Percentiles rank a stretch among this genome's conserved stretches.
Conservation (phyloP, 352 stramenopile genomes). For the Phytophthora sojae region DNA sequence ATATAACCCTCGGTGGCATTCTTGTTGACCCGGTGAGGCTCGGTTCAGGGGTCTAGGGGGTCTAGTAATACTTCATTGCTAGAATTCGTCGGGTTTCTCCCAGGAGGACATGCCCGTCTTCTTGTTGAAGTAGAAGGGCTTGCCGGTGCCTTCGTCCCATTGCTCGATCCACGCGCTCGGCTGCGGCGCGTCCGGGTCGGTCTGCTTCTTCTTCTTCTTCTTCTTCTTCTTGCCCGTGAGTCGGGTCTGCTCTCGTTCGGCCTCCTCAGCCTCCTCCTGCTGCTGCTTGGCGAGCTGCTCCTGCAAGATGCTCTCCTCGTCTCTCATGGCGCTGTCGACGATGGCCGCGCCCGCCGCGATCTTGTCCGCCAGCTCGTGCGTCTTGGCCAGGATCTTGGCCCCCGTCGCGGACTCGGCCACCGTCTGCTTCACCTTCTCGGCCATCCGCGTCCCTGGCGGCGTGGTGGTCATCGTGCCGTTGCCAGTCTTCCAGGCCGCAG, state of each 20-base stretch:
- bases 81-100: slow-evolving; percentile 81
- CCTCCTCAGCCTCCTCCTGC: slow-evolving; percentile 44
- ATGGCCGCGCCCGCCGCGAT: slow-evolving; percentile 68
- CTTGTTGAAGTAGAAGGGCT: slow-evolving; percentile 91
- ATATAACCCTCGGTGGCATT: too few species aligned
- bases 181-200: slow-evolving; percentile 21
- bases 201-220: slow-evolving; percentile 16
- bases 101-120: slow-evolving; percentile 83
- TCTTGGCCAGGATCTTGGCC: slow-evolving; percentile 72
- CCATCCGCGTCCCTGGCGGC: slow-evolving; percentile 54
- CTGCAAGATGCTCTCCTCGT: slow-evolving; percentile 68
- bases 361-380: slow-evolving; percentile 72
- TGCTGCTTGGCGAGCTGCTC: slow-evolving; percentile 69
- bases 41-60: too few species aligned
- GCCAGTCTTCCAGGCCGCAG: slow-evolving; percentile 75
- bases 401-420: slow-evolving; percentile 67
- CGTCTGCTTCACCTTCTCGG: slow-evolving; percentile 67
- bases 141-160: slow-evolving; percentile 77
- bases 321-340: slow-evolving; percentile 72
- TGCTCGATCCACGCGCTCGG: slow-evolving; percentile 73
- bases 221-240: slow-evolving; percentile 39
- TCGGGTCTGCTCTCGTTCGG: slow-evolving; percentile 14
- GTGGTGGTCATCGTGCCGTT: slow-evolving; percentile 38
- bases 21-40: too few species aligned
- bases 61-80: not conserved